A percentile compares a stretch with the other conserved stretches of the same genome.
phyloP scores from a whole-genome alignment of 129 eudicot genomes.

The Kitagawia praeruptora region DNA sequence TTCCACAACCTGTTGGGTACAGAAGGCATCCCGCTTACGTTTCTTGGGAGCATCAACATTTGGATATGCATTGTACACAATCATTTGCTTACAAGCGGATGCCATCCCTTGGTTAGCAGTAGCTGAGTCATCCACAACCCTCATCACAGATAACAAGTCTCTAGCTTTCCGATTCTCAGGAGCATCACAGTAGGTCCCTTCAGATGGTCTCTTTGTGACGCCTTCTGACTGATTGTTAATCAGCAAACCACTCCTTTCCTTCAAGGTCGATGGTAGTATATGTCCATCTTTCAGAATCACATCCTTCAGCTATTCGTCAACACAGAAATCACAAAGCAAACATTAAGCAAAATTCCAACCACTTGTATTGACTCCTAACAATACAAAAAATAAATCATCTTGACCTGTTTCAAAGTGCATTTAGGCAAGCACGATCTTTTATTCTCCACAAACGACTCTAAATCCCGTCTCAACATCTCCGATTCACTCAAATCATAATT shows the following conservation, averaged over 20 bases:
- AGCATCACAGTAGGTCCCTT: not conserved
- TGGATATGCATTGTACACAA: conserved; percentile 8
- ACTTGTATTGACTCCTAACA: not conserved
- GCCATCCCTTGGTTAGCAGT: conserved; percentile 8
- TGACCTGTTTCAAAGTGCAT: conserved; percentile 49
- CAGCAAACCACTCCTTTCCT: conserved; percentile 40
- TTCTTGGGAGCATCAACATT: conserved; percentile 20
- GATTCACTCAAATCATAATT: conserved; percentile 15
- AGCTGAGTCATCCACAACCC: conserved; percentile 13
- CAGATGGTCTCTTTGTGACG: conserved; percentile 5
- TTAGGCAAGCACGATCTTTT: conserved; percentile 46
- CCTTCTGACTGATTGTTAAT: conserved; percentile 13
- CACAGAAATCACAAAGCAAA: conserved; percentile 7
- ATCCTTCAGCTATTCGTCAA: conserved; percentile 52
- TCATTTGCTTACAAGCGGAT: conserved; percentile 4
- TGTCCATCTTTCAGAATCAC: conserved; percentile 40
- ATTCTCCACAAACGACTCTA: conserved; percentile 33
- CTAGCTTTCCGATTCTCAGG: not conserved
- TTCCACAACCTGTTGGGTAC: conserved; percentile 11
- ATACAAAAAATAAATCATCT: not conserved
- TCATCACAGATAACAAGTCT: conserved; percentile 13
- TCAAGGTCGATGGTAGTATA: conserved; percentile 42
- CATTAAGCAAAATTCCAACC: not conserved
- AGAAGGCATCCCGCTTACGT: conserved; percentile 20
- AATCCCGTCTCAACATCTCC: conserved; percentile 42